These are phyloP conservation scores for Dacryopinax primogenitus DNA, from an alignment of 768 basidiomycete genomes.

Conservation along the genomic window DNA sequence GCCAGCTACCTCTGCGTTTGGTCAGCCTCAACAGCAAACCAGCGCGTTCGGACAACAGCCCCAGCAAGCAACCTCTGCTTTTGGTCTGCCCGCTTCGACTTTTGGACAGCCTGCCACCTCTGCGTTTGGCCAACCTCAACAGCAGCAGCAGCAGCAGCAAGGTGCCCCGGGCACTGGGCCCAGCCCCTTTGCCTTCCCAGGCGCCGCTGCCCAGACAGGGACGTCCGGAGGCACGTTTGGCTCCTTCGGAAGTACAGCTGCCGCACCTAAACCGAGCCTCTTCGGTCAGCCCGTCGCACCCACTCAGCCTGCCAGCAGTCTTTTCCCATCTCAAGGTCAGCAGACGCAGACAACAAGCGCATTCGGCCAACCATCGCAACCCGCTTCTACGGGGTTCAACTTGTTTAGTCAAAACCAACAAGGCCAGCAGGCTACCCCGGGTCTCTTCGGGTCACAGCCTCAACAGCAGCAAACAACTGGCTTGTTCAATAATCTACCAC, in stretches of 20 bases:
- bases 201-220: constrained; percentile 17
- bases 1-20: constrained; percentile 28
- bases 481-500: constrained; percentile 17
- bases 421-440: constrained; percentile 21
- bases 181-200: constrained; percentile 21
- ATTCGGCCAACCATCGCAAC: constrained; percentile 21
- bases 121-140: constrained; percentile 8
- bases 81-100: constrained; percentile 19
- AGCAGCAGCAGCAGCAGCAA: constrained; percentile 26
- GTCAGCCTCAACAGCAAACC: constrained; percentile 25
- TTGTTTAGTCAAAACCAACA: constrained; percentile 28
- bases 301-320: constrained; percentile 22
- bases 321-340: not conserved
- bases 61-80: constrained; percentile 22
- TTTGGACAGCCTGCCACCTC: constrained; percentile 22
- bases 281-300: not conserved
- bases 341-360: constrained; percentile 13
- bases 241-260: not conserved
- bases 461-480: constrained; percentile 14
- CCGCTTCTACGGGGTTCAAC: constrained; percentile 10
- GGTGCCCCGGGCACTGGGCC: constrained; percentile 27
- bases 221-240: constrained; percentile 13
- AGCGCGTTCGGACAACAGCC: constrained; percentile 32
- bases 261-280: not conserved
- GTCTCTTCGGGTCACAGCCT: constrained; percentile 23